phyloP scores from a whole-genome alignment of 2,329 filamentous ascomycete species.

The Diaporthe amygdali region DNA sequence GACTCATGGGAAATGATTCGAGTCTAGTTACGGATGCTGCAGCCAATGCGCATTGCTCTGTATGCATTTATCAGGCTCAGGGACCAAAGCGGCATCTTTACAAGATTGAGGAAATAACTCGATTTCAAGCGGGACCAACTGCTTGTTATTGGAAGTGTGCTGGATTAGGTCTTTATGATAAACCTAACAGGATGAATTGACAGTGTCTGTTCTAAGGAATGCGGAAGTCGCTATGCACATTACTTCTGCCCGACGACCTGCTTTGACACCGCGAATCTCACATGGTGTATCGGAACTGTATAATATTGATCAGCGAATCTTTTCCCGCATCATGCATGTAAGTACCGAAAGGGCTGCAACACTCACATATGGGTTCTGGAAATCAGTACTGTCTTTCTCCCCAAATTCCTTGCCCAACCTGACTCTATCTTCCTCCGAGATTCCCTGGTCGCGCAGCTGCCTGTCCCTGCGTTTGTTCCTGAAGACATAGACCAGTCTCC shows the following conservation, averaged over 20 bases:
- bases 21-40: background rate
- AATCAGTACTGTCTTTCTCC: slow-evolving; percentile 43
- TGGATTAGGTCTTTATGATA: too few species aligned
- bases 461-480: slow-evolving; percentile 43
- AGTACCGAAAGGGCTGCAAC: background rate
- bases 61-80: background rate
- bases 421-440: slow-evolving; percentile 40
- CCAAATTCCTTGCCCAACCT: slow-evolving; percentile 38
- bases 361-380: slow-evolving; percentile 42
- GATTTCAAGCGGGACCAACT: too few species aligned
- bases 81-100: background rate
- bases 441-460: slow-evolving; percentile 33
- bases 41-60: too few species aligned
- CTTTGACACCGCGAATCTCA: too few species aligned
- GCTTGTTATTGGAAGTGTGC: accelerated
- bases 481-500: slow-evolving; percentile 45
- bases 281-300: slow-evolving; percentile 18
- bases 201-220: background rate
- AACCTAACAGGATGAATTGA: background rate
- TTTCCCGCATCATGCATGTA: background rate
- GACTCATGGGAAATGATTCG: background rate
- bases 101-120: background rate
- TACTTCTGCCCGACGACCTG: too few species aligned
- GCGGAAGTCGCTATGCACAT: too few species aligned
- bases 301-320: background rate